Conservation (phyloP, 1,284 basidiomycete species). For the Dichomitus squalens region DNA sequence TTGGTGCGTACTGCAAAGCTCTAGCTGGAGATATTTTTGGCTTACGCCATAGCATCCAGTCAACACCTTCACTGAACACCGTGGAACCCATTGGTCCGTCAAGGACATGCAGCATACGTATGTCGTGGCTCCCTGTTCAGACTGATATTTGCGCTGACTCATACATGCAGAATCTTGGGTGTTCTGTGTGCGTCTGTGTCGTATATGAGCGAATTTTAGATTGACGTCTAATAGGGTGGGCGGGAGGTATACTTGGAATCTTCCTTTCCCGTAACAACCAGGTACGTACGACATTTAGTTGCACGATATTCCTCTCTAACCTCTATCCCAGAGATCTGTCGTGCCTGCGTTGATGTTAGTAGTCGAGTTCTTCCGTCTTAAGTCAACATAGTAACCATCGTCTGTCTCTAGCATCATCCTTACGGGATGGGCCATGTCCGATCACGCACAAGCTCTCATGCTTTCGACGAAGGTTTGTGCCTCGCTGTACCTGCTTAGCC, state of each 20-base stretch:
- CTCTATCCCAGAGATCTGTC: slow-evolving; percentile 61
- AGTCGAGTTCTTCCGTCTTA: slow-evolving; percentile 8
- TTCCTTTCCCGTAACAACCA: slow-evolving; percentile 84
- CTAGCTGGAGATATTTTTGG: background rate
- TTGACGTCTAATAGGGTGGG: slow-evolving; percentile 69
- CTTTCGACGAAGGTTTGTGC: slow-evolving; percentile 73
- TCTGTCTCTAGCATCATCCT: slow-evolving; percentile 66
- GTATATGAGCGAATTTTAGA: background rate
- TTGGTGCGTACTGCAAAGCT: slow-evolving; percentile 44
- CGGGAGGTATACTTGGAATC: slow-evolving; percentile 87
- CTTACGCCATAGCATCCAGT: slow-evolving; percentile 41
- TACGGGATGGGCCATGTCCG: slow-evolving; percentile 95
- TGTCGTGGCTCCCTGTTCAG: slow-evolving; percentile 27
- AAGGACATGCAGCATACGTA: slow-evolving; percentile 96
- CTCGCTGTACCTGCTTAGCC: background rate
- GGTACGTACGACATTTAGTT: slow-evolving; percentile 33
- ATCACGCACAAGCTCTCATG: slow-evolving; percentile 85
- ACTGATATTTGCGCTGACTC: background rate
- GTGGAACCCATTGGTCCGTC: slow-evolving; percentile 79
- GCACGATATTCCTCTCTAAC: background rate
- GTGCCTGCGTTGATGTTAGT: slow-evolving; percentile 82
- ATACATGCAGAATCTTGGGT: slow-evolving; percentile 39
- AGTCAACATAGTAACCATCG: background rate
- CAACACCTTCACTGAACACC: slow-evolving; percentile 95
- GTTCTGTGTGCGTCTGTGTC: slow-evolving; percentile 40